A percentile compares a stretch with the other conserved stretches of the same genome.
phyloP scores from a whole-genome alignment of 2,329 filamentous ascomycete species.

The Trematosphaeria pertusa region DNA sequence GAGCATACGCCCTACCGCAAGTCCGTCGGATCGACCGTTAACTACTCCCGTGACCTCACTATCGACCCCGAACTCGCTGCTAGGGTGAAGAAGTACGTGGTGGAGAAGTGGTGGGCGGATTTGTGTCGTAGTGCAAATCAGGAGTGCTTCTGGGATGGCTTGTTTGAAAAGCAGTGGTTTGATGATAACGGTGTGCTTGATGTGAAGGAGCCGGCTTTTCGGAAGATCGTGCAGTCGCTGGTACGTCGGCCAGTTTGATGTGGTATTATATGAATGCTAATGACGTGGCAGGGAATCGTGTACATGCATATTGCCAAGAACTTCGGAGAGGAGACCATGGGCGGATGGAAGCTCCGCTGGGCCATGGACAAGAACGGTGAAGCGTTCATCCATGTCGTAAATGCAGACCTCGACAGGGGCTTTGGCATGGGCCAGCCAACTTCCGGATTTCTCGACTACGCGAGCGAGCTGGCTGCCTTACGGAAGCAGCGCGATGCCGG shows the following conservation, averaged over 20 bases:
- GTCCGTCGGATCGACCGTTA: no score
- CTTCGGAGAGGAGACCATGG: neutral
- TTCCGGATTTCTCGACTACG: slow-evolving; percentile 5
- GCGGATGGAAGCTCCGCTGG: slow-evolving; percentile 1
- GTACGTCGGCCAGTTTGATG: neutral
- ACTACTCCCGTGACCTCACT: neutral
- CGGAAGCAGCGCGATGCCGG: slow-evolving; percentile 1
- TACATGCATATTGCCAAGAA: slow-evolving; percentile 3
- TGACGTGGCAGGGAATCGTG: slow-evolving; percentile 2
- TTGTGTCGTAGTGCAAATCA: neutral
- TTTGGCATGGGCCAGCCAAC: slow-evolving; percentile 6
- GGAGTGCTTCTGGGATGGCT: neutral
- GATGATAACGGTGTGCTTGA: slow-evolving; percentile 9
- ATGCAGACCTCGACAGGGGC: neutral
- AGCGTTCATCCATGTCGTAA: neutral
- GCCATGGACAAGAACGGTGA: neutral
- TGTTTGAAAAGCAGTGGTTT: slow-evolving; percentile 14
- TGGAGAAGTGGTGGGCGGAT: neutral
- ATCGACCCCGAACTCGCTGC: neutral
- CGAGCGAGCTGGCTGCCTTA: slow-evolving; percentile 6
- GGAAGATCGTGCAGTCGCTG: slow-evolving; percentile 10
- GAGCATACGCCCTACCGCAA: no score
- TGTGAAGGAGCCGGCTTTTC: slow-evolving; percentile 1
- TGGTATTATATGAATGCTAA: neutral
- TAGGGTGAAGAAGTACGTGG: neutral